Evolutionary conservation across 2,329 filamentous ascomycete genomes (phyloP).

Genomic region (Bipolaris victoriae): DNA sequence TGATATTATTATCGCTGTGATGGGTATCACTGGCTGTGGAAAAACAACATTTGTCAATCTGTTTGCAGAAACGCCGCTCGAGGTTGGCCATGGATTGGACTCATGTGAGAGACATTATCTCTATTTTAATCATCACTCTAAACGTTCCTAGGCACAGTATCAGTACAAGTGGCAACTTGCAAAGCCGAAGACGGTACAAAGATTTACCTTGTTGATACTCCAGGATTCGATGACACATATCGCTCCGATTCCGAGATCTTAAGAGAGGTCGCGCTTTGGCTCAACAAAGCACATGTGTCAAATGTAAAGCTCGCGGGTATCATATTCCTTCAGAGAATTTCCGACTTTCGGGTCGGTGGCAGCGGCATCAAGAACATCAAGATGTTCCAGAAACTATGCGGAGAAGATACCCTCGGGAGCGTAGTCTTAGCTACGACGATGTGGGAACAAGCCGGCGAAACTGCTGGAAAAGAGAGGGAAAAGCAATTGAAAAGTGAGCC

Average conservation of each 20-base stretch:
- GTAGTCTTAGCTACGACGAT: background rate
- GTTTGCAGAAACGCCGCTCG: too few relatives aligned
- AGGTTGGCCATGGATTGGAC: too few relatives aligned
- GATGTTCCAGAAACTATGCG: background rate
- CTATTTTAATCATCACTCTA: too few relatives aligned
- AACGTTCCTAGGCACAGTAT: too few relatives aligned
- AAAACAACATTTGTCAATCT: too few relatives aligned
- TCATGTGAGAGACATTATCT: too few relatives aligned
- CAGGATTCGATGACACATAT: conserved; percentile 57
- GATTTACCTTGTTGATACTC: conserved; percentile 53
- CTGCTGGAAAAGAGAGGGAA: background rate
- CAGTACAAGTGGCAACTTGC: too few relatives aligned
- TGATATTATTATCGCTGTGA: too few relatives aligned
- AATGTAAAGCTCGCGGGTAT: conserved; percentile 52
- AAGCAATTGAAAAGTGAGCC: background rate
- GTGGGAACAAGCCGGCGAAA: background rate
- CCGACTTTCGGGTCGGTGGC: conserved; percentile 32
- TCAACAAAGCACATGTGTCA: conserved; percentile 40
- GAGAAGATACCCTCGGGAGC: background rate
- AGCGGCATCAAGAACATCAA: background rate
- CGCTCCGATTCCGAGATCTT: conserved; percentile 55
- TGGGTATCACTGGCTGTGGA: too few relatives aligned
- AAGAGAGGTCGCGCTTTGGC: conserved; percentile 50
- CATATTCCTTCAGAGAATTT: conserved; percentile 57
- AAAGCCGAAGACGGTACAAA: background rate